Percentiles rank a stretch among this genome's conserved stretches.
Conservation (phyloP, 2,329 filamentous ascomycete genomes). For the Xylaria sp. region DNA sequence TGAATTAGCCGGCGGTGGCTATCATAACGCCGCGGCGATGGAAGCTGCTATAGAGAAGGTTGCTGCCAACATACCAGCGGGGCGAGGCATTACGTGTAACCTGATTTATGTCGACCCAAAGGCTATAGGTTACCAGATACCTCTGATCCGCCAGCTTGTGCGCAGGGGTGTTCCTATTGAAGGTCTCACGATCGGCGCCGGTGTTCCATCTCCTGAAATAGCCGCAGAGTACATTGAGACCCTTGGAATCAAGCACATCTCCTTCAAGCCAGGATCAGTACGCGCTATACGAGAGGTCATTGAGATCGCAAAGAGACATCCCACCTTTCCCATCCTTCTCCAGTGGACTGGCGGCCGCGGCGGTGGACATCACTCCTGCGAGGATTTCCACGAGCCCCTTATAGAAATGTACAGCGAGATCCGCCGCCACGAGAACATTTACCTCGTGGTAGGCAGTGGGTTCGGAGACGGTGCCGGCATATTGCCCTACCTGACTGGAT, state of each 20-base stretch:
- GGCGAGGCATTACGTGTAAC: slow-evolving; percentile 89
- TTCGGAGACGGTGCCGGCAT: slow-evolving; percentile 91
- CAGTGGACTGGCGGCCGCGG: slow-evolving; percentile 97
- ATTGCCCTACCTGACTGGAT: slow-evolving; percentile 89
- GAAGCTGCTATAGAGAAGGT: slow-evolving; percentile 87
- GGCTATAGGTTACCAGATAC: slow-evolving; percentile 93
- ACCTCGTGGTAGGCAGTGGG: slow-evolving; percentile 88
- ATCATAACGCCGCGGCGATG: slow-evolving; percentile 85
- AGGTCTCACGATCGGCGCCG: slow-evolving; percentile 90
- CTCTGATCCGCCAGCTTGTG: slow-evolving; percentile 80
- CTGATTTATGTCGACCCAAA: slow-evolving; percentile 91
- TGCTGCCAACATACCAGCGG: slow-evolving; percentile 82
- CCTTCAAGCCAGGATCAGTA: slow-evolving; percentile 91
- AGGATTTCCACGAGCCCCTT: slow-evolving; percentile 93
- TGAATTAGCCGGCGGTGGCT: slow-evolving; percentile 89
- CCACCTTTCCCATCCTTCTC: slow-evolving; percentile 86
- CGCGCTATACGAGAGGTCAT: slow-evolving; percentile 90
- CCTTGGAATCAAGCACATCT: slow-evolving; percentile 89
- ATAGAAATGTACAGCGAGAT: slow-evolving; percentile 91
- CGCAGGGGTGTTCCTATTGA: slow-evolving; percentile 90
- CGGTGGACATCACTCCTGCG: slow-evolving; percentile 92
- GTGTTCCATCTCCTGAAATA: slow-evolving; percentile 92
- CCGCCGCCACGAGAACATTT: slow-evolving; percentile 84
- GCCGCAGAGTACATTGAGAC: slow-evolving; percentile 94
- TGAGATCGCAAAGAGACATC: slow-evolving; percentile 91